Evolutionary conservation across 768 basidiomycete genomes (phyloP), one percentile per base, ranked within the genome.

Genomic region (Crepidotus variabilis): DNA sequence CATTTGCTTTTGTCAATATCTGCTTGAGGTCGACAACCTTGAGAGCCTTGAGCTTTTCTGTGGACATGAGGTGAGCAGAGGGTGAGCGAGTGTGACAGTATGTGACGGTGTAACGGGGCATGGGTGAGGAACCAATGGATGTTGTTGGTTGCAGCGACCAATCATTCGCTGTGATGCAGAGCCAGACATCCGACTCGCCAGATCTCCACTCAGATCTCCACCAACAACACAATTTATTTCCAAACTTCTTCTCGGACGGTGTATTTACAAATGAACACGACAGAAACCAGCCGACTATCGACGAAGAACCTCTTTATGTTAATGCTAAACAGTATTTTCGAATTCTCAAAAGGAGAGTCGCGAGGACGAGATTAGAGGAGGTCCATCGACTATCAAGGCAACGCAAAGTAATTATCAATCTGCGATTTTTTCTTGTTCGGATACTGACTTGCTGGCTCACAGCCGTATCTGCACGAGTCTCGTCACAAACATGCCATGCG

Each of bases 291-390:
- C 66, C 68, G 56, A 68, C 71, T 72, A 79, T 92, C 64, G 95
- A 98, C 73, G 94, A 98, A 61, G 96, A 99, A 70, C 96, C 97
- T 23, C 86, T 99, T 63, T 98, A 98, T 75, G 97, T 99, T 57
- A 99, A 99, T 65, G 96, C 97, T 57, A 99, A 99, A 69, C 97
- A 99, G 74, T 99, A 98, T 71, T 94, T 95, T 65, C 91, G 97
- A 68, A 98, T 99, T 65, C 83, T 99, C 72, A 98, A 98, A 77
- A 83, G 97, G 60, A 83, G 97, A 55, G 83, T 91, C 62, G 94
- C 96, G 5, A 77, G 96, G 46, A 92, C 93, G 2, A 81, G 97
- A 50, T 80, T 98, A 52, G 95, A 97, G 66, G 96, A 98, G 72
- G 80, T 98, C 52, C 94, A 97, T 63, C 81, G 93, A 60, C 83